phyloP scores from a whole-genome alignment of 129 eudicot species.

The Helichrysum umbraculigerum region DNA sequence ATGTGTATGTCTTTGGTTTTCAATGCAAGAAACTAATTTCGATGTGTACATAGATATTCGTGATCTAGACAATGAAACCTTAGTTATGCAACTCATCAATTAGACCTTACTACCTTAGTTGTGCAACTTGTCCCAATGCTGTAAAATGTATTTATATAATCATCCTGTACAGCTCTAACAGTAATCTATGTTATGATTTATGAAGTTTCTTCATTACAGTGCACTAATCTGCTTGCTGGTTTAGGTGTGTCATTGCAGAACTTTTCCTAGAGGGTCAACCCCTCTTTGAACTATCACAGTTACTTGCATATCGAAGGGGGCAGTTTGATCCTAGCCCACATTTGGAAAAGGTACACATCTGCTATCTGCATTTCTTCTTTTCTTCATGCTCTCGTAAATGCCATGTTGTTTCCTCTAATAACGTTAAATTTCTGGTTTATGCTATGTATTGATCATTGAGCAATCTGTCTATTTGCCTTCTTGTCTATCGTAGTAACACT shows the following conservation, averaged over 20 bases:
- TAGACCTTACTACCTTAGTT: not conserved
- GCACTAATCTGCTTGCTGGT: constrained; percentile 23
- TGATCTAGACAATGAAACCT: not conserved
- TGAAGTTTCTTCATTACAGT: constrained; percentile 1
- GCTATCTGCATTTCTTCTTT: constrained; percentile 5
- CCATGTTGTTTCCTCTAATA: not conserved
- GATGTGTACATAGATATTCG: not conserved
- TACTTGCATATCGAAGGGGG: constrained; percentile 97
- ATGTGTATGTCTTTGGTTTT: not conserved
- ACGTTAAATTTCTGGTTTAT: not conserved
- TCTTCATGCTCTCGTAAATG: not conserved
- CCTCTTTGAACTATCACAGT: constrained; percentile 88
- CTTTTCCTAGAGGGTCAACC: constrained; percentile 99
- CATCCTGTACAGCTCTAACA: not conserved
- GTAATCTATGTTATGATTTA: not conserved
- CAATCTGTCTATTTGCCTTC: not conserved
- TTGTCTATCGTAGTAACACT: not conserved
- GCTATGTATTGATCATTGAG: not conserved
- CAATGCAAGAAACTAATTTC: not conserved
- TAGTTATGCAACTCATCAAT: not conserved
- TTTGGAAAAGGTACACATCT: constrained; percentile 71
- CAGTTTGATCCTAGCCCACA: constrained; percentile 93
- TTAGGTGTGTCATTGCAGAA: constrained; percentile 98
- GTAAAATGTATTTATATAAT: not conserved
- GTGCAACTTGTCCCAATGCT: not conserved